phyloP scores from a whole-genome alignment of 2,329 filamentous ascomycete genomes.

The Scytalidium lignicola region DNA sequence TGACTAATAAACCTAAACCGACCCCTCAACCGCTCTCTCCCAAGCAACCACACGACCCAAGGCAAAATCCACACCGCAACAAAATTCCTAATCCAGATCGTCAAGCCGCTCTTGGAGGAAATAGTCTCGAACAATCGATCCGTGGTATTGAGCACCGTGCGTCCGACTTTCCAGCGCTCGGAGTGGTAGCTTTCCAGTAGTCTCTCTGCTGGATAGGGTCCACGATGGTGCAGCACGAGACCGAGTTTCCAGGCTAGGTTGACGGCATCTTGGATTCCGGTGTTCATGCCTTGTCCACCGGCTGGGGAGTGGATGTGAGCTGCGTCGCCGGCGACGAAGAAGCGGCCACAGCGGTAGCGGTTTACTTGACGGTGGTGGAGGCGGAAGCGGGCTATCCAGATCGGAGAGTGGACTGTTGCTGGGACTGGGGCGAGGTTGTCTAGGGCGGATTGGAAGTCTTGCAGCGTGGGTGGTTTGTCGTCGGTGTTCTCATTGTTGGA shows the following conservation, averaged over 20 bases:
- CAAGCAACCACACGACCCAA: slow-evolving; percentile 21
- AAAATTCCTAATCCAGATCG: slow-evolving; percentile 33
- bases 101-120: slow-evolving; percentile 31
- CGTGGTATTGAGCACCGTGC: slow-evolving; percentile 35
- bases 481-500: slow-evolving; percentile 2
- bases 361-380: slow-evolving; percentile 38
- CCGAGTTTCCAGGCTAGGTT: slow-evolving; percentile 46
- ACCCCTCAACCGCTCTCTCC: slow-evolving; percentile 7
- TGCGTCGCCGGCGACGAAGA: slow-evolving; percentile 31
- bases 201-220: slow-evolving; percentile 21
- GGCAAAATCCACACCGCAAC: slow-evolving; percentile 35
- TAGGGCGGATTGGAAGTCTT: slow-evolving; percentile 30
- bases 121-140: slow-evolving; percentile 36
- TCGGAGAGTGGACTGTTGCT: slow-evolving; percentile 19
- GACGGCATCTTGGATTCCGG: slow-evolving; percentile 51
- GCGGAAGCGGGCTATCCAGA: slow-evolving; percentile 40
- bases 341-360: slow-evolving; percentile 36
- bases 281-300: slow-evolving; percentile 53
- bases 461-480: slow-evolving; percentile 20
- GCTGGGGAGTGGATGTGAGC: slow-evolving; percentile 47
- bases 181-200: slow-evolving; percentile 43
- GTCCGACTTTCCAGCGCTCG: slow-evolving; percentile 43
- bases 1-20: slow-evolving; percentile 35
- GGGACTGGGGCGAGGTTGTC: slow-evolving; percentile 23
- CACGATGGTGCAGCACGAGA: slow-evolving; percentile 37